Conservation (phyloP, 2,329 filamentous ascomycete species). For the Cadophora gregata region DNA sequence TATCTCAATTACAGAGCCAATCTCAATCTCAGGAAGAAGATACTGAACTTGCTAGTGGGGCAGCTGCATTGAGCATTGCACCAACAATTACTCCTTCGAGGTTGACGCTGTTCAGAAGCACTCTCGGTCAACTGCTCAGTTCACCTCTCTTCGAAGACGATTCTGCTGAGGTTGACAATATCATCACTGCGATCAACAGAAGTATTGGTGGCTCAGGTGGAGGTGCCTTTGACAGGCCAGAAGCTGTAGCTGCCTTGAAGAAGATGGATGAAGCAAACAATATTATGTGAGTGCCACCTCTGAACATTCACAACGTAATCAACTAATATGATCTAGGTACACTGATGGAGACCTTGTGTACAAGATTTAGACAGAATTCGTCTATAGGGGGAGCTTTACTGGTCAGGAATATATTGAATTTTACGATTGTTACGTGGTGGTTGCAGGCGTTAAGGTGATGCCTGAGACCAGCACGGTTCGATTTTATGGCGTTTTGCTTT, state of each 20-base stretch:
- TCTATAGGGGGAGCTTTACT: not conserved
- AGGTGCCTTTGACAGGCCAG: slow-evolving; percentile 69
- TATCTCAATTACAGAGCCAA: slow-evolving; percentile 42
- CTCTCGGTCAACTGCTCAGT: slow-evolving; percentile 83
- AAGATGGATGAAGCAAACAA: slow-evolving; percentile 84
- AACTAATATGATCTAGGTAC: slow-evolving; percentile 51
- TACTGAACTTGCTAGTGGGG: slow-evolving; percentile 36
- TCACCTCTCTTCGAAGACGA: slow-evolving; percentile 88
- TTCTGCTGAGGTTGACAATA: slow-evolving; percentile 73
- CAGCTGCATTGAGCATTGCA: slow-evolving; percentile 40
- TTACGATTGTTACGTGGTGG: slow-evolving; percentile 16
- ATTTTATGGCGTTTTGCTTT: slow-evolving; percentile 11
- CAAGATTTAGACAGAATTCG: slow-evolving; percentile 61
- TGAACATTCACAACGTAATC: not conserved
- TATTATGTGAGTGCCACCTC: slow-evolving; percentile 78
- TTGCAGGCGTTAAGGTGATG: slow-evolving; percentile 18
- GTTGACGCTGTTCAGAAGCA: slow-evolving; percentile 76
- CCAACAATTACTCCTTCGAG: slow-evolving; percentile 57
- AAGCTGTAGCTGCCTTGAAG: slow-evolving; percentile 79
- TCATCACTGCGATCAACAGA: slow-evolving; percentile 81
- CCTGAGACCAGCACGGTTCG: slow-evolving; percentile 12
- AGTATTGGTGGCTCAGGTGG: slow-evolving; percentile 61
- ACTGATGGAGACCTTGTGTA: slow-evolving; percentile 70
- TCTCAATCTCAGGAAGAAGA: slow-evolving; percentile 42
- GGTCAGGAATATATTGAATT: slow-evolving; percentile 9